Evolutionary conservation across 108 stramenopile species (phyloP), one percentile per base, ranked within the genome.

Genomic region (Thalassiosira profunda): DNA sequence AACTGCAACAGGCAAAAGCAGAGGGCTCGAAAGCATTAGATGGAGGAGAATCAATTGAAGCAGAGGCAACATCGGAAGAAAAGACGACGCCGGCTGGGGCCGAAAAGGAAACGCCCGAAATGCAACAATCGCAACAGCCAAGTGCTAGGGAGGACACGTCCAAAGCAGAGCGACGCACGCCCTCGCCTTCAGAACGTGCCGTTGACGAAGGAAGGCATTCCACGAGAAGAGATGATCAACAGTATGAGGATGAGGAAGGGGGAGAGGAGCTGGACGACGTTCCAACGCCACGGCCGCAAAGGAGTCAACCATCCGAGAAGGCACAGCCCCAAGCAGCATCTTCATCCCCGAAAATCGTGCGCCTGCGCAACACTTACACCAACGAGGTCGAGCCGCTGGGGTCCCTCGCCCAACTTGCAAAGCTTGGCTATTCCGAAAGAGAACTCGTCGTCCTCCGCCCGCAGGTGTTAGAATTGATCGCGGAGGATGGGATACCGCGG

Each of bases 401-500:
- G 1, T 73, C 83, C 1, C 71, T 88, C 9, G 10, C 72, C 23
- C 64, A 52, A 18, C 40, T 91, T 4, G 31, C 56, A 8, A 52
- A 57, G 26, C 41, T 86, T 33, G 90, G 90, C n/a, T 91, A 86
- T 57, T 52, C 65, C 3, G 29, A 57, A 23, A 37, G 68, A 10
- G 90, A 91, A 44, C 28, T 91, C 5, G 1, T 49, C 26, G 40
- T 58, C 4, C 44, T 91, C 11, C 84, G 86, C 53, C 58, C 79
- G 25, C 78, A 75, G 38, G 85, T 84, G 8, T 58, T 91, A 18
- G 82, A 79, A 36, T 57, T 88, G 9, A 84, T 91, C 28, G 58
- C 88, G 0, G 63, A 72, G 24, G 90, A 88, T 59, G 11, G 57
- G 55, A 84, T 86, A 20, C 45, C 55, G 21, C 68, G 65, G 41